Evolutionary conservation across 1,284 basidiomycete species (phyloP), one percentile per base, ranked within the genome.

Genomic region (Fomitopsis pinicola): DNA sequence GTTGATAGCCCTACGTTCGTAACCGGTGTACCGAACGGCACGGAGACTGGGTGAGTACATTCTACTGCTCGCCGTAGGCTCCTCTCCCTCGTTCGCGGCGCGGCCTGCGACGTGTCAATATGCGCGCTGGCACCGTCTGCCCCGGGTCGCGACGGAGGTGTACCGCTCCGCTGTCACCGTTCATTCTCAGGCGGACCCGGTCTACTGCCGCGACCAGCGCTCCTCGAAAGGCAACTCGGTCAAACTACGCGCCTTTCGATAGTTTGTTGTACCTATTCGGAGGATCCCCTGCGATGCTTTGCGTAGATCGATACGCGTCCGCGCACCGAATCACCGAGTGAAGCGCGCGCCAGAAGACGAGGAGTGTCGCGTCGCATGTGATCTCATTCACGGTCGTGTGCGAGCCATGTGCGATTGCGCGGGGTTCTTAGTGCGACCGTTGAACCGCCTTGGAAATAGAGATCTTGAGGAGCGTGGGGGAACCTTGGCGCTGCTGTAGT

Each of bases 1-100:
- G 60, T 63, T 5, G 67, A 8, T 14, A 92, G 90, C 69, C 95
- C 95, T 12, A 91, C 92, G 15, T 98, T 93, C 75, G 92, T 97
- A 40, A 93, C 91, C 28, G 88, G 88, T 60, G 92, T 97, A 28
- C 96, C 96, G 53, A 83, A 95, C 74, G 96, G 95, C 46, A 85
- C 87, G 57, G 95, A 98, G 77, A 89, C 86, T 65, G 96, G 94
- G 94, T 94, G 76, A 75, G 89, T 80, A 19, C 35, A 12, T 35
- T 38, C 9, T 54, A 14, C 52, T n/a, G 14, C 9, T 19, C 22
- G 35, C 35, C 12, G n/a, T 8, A 17, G 17, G 3, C 12, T 10
- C 33, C 35, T 38, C 36, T 14, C 52, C 10, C 19, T 15, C 7
- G 63, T 55, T 22, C 38, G 46, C 61, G 10, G 38, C 48, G 8